These are phyloP conservation scores for Sindora glabra DNA, from an alignment of 306 rosid genomes.

Conservation along the genomic window DNA sequence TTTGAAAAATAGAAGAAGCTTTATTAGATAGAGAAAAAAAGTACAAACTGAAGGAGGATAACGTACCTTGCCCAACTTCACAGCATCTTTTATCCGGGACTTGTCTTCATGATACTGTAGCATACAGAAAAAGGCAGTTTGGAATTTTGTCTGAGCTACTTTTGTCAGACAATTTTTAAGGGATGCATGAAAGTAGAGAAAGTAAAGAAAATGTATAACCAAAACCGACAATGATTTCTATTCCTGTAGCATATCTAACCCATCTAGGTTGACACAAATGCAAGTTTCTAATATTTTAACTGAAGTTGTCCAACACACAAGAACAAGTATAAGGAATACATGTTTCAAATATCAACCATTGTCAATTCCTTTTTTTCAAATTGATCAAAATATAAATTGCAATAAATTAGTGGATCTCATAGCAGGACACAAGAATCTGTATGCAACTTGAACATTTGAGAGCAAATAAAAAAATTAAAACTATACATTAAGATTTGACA, in stretches of 20 bases:
- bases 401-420: neutral
- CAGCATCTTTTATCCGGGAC: slow-evolving; percentile 61
- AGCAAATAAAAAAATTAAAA: neutral
- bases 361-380: neutral
- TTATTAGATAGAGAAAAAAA: too few species aligned
- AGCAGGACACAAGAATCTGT: slow-evolving; percentile 5
- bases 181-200: slow-evolving; percentile 6
- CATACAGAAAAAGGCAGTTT: slow-evolving; percentile 4
- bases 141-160: slow-evolving; percentile 7
- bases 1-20: too few species aligned
- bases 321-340: neutral
- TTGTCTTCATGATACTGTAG: slow-evolving; percentile 78
- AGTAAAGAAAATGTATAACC: neutral
- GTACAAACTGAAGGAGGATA: too few species aligned
- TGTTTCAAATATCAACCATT: slow-evolving; percentile 2
- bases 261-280: neutral
- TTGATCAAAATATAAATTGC: neutral
- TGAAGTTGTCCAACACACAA: neutral
- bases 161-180: neutral
- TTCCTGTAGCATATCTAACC: neutral
- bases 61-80: slow-evolving; percentile 88
- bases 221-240: too few species aligned
- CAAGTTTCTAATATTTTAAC: neutral
- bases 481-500: slow-evolving; percentile 1
- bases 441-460: neutral